These are phyloP conservation scores for Rhynchosporium graminicola DNA, from an alignment of 2,329 filamentous ascomycete species.

Conservation along the genomic window DNA sequence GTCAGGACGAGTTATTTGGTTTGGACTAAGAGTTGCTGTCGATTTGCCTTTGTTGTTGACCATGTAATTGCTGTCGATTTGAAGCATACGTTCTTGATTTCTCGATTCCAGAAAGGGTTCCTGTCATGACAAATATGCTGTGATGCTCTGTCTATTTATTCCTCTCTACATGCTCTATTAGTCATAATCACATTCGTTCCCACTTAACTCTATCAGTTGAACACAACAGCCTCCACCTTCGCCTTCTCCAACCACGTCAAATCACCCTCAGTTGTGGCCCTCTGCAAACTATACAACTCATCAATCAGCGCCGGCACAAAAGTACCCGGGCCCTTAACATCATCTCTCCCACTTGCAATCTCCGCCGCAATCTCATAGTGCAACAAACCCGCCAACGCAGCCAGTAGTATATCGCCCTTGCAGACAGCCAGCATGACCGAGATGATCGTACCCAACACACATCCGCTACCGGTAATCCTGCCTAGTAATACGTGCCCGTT, in stretches of 20 bases:
- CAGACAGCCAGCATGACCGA: slow-evolving; percentile 72
- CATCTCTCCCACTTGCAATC: slow-evolving; percentile 64
- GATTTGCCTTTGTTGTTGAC: too few relatives aligned
- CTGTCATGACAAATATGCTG: not conserved
- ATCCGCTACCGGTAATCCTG: slow-evolving; percentile 77
- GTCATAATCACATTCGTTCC: not conserved
- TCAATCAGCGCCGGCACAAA: slow-evolving; percentile 88
- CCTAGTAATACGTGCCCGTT: slow-evolving; percentile 78
- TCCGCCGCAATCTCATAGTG: slow-evolving; percentile 71
- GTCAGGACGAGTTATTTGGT: too few relatives aligned
- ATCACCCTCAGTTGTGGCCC: slow-evolving; percentile 50
- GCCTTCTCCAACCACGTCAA: slow-evolving; percentile 54
- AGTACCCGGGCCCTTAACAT: slow-evolving; percentile 77
- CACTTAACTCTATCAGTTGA: not conserved
- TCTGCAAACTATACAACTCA: slow-evolving; percentile 56
- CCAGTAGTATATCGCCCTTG: slow-evolving; percentile 65
- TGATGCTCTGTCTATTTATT: not conserved
- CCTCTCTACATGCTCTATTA: not conserved
- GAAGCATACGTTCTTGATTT: too few relatives aligned
- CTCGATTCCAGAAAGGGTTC: not conserved
- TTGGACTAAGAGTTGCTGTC: too few relatives aligned
- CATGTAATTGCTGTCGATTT: not conserved
- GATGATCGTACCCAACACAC: slow-evolving; percentile 79
- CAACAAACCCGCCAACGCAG: slow-evolving; percentile 70
- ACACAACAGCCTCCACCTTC: slow-evolving; percentile 47